Evolutionary conservation across 352 stramenopile genomes (phyloP).

Genomic region (Phytophthora sansomeana): DNA sequence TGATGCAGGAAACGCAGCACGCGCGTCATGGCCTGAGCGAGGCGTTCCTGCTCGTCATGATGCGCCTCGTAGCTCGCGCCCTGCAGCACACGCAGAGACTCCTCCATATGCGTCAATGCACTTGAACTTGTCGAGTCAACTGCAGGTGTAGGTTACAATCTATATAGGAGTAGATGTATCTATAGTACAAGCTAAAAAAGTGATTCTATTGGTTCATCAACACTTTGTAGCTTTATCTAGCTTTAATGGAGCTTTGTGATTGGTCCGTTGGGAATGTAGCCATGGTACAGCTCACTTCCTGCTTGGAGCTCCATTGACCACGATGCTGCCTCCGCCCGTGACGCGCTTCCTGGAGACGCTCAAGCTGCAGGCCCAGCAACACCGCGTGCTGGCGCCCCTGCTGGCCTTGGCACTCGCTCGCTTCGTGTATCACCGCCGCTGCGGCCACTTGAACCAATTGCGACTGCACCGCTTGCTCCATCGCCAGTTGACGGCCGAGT

Average conservation of each 20-base stretch:
- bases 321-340: constrained; percentile 21
- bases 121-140: no score
- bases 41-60: constrained; percentile 5
- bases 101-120: constrained; percentile 5
- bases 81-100: constrained; percentile 24
- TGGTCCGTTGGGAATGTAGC: no score
- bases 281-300: no score
- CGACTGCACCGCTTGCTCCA: constrained; percentile 47
- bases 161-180: no score
- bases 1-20: constrained; percentile 28
- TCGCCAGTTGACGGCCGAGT: constrained; percentile 33
- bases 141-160: no score
- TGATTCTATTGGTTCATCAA: no score
- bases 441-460: constrained; percentile 51
- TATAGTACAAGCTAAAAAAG: no score
- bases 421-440: constrained; percentile 55
- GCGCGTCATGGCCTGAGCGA: constrained; percentile 17
- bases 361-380: constrained; percentile 37
- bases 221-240: no score
- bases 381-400: constrained; percentile 47
- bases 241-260: no score
- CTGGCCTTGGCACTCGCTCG: constrained; percentile 50
- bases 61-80: constrained; percentile 2
- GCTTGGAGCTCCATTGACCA: no score
- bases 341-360: constrained; percentile 37